Evolutionary conservation across 495 filamentous ascomycete genomes (phyloP), one percentile per base, ranked within the genome.

Genomic region (Penicillium goetzii): DNA sequence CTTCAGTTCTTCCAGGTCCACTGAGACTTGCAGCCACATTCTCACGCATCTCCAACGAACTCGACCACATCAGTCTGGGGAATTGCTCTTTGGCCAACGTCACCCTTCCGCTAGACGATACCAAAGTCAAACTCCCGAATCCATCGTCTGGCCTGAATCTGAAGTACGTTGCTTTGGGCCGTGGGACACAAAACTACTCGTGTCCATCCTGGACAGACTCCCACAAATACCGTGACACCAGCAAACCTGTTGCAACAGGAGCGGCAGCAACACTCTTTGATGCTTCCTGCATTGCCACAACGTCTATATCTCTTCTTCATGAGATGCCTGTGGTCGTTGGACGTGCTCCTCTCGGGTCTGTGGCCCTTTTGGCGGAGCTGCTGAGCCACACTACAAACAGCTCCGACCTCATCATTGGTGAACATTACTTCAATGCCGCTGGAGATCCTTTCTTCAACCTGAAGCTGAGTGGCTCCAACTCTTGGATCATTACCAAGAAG

Each of bases 181-280:
- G 87, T 34, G 90, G 90, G 57, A 86, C 88, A 63, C 90, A 93
- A 68, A 93, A 93, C 79, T 93, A 93, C 79, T 89, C 85, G 28
- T 93, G 90, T 72, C 60, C 68, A 10, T 58, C 67, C 15, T 58
- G 66, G n/a, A 67, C 75, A 51, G 10, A 9, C 28, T 61, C 62
- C 34, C 43, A 45, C 11, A 11, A 65, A 19, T 36, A 41, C 21
- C 45, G 53, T 25, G 66, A 72, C 25, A 64, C 70, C 6, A 60
- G 69, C 19, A 47, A 64, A 15, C 74, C 84, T 4, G 60, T 65
- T 2, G 72, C 84, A 28, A 70, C 74, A 40, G 90, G 90, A 26
- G 90, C 90, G 28, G 76, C 86, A 19, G 91, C 91, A 14, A 86
- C 85, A 4, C 84, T 92, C 38, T 89, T 87, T 74, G 87, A 90